Percentiles rank a stretch among this genome's conserved stretches.
Conservation (phyloP, 2,329 filamentous ascomycete species). For the Colletotrichum kahawae region DNA sequence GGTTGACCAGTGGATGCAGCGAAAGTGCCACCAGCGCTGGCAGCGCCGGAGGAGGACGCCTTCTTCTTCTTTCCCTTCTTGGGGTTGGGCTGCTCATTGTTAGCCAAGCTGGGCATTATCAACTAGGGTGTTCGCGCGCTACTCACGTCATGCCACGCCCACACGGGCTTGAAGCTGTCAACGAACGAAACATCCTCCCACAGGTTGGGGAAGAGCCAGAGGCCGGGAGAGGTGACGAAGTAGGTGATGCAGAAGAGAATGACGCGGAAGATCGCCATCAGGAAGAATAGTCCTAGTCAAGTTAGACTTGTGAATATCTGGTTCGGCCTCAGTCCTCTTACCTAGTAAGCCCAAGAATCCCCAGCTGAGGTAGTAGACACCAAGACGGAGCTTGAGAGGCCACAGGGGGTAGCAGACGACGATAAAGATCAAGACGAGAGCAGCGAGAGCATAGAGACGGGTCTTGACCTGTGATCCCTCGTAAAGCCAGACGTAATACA, state of each 20-base stretch:
- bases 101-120: neutral
- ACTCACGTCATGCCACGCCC: slow-evolving; percentile 96
- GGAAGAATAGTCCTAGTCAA: slow-evolving; percentile 87
- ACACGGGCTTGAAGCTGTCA: slow-evolving; percentile 93
- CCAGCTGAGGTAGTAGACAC: slow-evolving; percentile 97
- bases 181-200: slow-evolving; percentile 99
- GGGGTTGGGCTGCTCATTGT: slow-evolving; percentile 36
- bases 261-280: slow-evolving; percentile 95
- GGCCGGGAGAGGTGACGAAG: slow-evolving; percentile 80
- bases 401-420: slow-evolving; percentile 95
- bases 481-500: slow-evolving; percentile 97
- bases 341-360: slow-evolving; percentile 88
- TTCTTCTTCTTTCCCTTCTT: slow-evolving; percentile 65
- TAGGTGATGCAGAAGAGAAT: slow-evolving; percentile 95
- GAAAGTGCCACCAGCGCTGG: slow-evolving; percentile 46
- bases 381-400: slow-evolving; percentile 88
- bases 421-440: slow-evolving; percentile 82
- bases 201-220: slow-evolving; percentile 98
- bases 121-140: neutral
- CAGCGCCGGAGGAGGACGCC: slow-evolving; percentile 34
- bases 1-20: slow-evolving; percentile 59
- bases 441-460: slow-evolving; percentile 87
- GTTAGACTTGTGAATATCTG: neutral
- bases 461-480: slow-evolving; percentile 94
- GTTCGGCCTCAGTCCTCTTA: neutral